phyloP scores from a whole-genome alignment of 169 alveolate genomes.

The Cryptosporidium felis region DNA sequence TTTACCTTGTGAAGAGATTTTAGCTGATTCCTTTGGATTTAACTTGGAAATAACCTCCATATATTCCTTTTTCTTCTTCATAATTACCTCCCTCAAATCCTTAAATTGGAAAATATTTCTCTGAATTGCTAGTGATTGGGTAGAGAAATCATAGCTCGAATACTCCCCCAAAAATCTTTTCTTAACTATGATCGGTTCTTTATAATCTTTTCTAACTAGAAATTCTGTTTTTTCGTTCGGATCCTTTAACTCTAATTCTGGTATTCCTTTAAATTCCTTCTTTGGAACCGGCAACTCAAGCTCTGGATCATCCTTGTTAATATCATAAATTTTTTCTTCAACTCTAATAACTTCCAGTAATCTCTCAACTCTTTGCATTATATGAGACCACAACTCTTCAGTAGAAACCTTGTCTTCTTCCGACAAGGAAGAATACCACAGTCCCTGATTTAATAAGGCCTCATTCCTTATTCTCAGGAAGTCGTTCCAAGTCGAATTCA shows the following conservation, averaged over 20 bases:
- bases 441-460: constrained; percentile 44
- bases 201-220: constrained; percentile 2
- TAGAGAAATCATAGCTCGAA: not conserved
- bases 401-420: constrained; percentile 55
- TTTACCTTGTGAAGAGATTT: not conserved
- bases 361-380: constrained; percentile 67
- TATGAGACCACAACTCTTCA: constrained; percentile 62
- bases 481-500: constrained; percentile 51
- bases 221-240: not conserved
- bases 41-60: not conserved
- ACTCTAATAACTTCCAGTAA: constrained; percentile 7
- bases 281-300: constrained; percentile 41
- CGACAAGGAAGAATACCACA: constrained; percentile 70
- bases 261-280: constrained; percentile 15
- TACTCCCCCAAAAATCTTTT: not conserved
- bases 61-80: constrained; percentile 3
- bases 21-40: too few species aligned
- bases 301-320: constrained; percentile 49
- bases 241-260: constrained; percentile 2
- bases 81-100: constrained; percentile 5
- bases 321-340: constrained; percentile 18
- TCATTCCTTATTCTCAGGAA: constrained; percentile 56
- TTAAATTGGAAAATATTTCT: not conserved
- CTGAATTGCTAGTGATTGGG: not conserved
- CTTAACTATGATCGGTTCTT: constrained; percentile 1